Evolutionary conservation across 768 basidiomycete genomes (phyloP), one percentile per base, ranked within the genome.

Genomic region (Glaciozyma martinii): DNA sequence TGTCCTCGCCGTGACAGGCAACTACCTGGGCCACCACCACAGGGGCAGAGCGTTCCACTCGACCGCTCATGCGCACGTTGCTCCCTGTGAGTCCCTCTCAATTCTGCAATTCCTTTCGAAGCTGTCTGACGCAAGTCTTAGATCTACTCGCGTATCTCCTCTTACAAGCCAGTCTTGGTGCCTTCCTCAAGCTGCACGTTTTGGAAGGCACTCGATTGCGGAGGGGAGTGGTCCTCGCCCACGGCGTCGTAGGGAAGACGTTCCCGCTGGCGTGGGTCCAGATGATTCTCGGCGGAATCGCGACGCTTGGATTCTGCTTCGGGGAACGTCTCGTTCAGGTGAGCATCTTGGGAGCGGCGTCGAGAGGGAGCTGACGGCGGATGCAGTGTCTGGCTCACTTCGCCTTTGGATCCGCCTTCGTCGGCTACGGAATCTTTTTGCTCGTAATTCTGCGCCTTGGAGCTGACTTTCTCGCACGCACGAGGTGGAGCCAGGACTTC

Each of bases 111-210:
- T 19, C n/a, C 46, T 23, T 5, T 47, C 46, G 7, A 15, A 9
- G 7, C 46, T 12, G 9, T 23, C 18, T 47, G 18, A 47, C 9
- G n/a, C 5, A 19, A 47, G 7, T 21, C 18, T 29, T 29, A 58
- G 57, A 61, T 55, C 71, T 62, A 40, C 73, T 42, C 61, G 70
- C 40, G 76, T 76, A 70, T 21, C 83, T 92, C 46, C 70, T 81
- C 19, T 69, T 79, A 2, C 92, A 95, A 77, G 78, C 88, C 16
- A 71, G 75, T 29, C 78, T 90, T 56, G 93, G 93, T 6, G 82
- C 90, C 52, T 97, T 94, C 77, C 85, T 97, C 71, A 95, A 94
- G 77, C 78, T 93, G 10, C 93, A 95, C 75, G 85, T 95, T 32
- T 81, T 92, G 66, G 89, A 94, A 76, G 80, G 80, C 65, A 83